Conservation (phyloP, 2,329 filamentous ascomycete genomes). For the Fusarium sp. region DNA sequence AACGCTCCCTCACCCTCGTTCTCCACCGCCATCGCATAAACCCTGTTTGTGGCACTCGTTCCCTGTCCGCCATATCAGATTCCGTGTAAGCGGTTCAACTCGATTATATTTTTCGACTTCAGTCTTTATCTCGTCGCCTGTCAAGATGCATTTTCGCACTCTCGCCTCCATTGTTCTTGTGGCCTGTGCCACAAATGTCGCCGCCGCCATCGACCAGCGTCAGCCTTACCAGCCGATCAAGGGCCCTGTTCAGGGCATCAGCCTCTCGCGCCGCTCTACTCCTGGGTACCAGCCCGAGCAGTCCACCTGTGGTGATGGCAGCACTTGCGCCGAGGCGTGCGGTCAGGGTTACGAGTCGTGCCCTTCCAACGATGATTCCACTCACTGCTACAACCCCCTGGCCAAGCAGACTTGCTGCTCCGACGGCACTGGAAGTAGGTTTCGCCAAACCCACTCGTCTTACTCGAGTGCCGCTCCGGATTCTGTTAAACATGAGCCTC, state of each 20-base stretch:
- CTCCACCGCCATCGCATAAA: slow-evolving; percentile 36
- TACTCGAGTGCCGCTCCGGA: not conserved
- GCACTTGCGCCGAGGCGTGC: slow-evolving; percentile 70
- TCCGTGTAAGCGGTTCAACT: slow-evolving; percentile 31
- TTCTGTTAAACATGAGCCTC: not conserved
- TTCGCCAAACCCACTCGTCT: not conserved
- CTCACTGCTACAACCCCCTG: slow-evolving; percentile 72
- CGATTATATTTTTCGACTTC: slow-evolving; percentile 23
- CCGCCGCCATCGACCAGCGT: slow-evolving; percentile 39
- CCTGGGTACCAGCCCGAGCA: slow-evolving; percentile 66
- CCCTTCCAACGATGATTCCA: slow-evolving; percentile 62
- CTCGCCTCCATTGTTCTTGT: slow-evolving; percentile 54
- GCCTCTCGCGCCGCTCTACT: slow-evolving; percentile 61
- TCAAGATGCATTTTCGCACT: slow-evolving; percentile 57
- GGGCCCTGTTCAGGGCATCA: slow-evolving; percentile 57
- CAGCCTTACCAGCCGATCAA: slow-evolving; percentile 57
- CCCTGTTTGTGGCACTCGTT: slow-evolving; percentile 44
- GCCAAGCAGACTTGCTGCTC: slow-evolving; percentile 71
- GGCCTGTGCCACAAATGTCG: slow-evolving; percentile 54
- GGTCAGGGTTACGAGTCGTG: slow-evolving; percentile 67
- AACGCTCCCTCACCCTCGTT: slow-evolving; percentile 25
- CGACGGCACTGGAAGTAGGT: slow-evolving; percentile 70
- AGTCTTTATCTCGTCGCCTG: slow-evolving; percentile 9
- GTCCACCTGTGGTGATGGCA: slow-evolving; percentile 64
- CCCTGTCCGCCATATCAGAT: slow-evolving; percentile 35